Evolutionary conservation across 495 filamentous ascomycete genomes (phyloP).

Genomic region (Staphylotrichum longicolle): DNA sequence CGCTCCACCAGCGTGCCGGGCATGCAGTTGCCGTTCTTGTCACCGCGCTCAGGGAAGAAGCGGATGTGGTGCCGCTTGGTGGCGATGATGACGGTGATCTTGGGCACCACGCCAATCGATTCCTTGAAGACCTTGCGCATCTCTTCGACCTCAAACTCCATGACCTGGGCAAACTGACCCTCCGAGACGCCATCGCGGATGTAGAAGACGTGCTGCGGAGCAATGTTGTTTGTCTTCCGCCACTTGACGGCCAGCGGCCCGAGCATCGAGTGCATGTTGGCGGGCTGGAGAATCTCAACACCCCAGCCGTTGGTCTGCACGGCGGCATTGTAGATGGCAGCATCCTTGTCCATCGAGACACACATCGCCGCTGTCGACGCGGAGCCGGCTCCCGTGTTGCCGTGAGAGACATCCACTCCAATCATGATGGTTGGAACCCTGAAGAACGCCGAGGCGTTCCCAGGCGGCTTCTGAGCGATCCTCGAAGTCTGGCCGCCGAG

Average conservation of each 20-base stretch:
- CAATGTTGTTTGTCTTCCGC: constrained; percentile 50
- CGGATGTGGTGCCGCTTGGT: constrained; percentile 93
- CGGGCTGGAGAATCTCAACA: constrained; percentile 66
- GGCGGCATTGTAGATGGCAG: constrained; percentile 68
- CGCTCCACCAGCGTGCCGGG: constrained; percentile 82
- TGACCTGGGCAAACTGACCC: constrained; percentile 72
- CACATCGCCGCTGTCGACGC: constrained; percentile 85
- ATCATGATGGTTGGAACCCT: constrained; percentile 65
- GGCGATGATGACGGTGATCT: constrained; percentile 71
- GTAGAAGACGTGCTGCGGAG: constrained; percentile 75
- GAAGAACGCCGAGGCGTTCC: constrained; percentile 36
- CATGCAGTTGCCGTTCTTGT: constrained; percentile 72
- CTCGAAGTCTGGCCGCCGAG: constrained; percentile 73
- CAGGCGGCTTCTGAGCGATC: constrained; percentile 12
- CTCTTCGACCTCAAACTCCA: constrained; percentile 68
- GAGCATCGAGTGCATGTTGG: constrained; percentile 64
- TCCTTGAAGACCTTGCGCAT: constrained; percentile 60
- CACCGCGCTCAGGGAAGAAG: constrained; percentile 70
- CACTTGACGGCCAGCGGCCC: constrained; percentile 61
- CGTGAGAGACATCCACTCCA: constrained; percentile 88
- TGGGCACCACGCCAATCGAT: constrained; percentile 29
- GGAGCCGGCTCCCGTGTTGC: constrained; percentile 58
- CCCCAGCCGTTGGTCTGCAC: constrained; percentile 76
- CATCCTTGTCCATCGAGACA: constrained; percentile 68
- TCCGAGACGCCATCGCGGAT: constrained; percentile 93